Evolutionary conservation across 208 protist genomes (phyloP).

Genomic region (Wallacemonas collosoma): DNA sequence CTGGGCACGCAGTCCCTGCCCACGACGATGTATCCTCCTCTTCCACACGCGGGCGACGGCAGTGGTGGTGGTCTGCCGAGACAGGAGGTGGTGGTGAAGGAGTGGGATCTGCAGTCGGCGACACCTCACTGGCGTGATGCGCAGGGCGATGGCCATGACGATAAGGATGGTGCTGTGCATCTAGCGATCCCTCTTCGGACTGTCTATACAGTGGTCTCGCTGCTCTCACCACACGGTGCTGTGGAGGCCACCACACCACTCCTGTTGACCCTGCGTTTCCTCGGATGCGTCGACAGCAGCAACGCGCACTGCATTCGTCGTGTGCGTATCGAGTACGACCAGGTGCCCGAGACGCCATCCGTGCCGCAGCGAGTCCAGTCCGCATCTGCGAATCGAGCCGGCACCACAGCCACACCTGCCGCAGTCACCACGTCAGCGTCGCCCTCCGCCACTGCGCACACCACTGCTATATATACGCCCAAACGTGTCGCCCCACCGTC

Average conservation of each 20-base stretch:
- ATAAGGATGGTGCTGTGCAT: not conserved
- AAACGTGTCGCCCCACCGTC: not conserved
- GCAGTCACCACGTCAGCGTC: too few relatives aligned
- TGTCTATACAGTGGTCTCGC: conserved; percentile 51
- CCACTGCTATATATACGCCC: not conserved
- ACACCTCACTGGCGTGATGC: not conserved
- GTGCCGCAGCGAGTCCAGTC: too few relatives aligned
- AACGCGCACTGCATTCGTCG: conserved; percentile 51
- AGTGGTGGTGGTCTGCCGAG: not conserved
- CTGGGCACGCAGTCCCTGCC: conserved; percentile 33
- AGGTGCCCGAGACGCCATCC: not conserved
- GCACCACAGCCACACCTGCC: too few relatives aligned
- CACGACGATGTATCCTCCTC: not conserved
- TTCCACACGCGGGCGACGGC: too few relatives aligned
- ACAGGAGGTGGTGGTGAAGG: conserved; percentile 42
- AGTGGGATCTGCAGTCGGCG: conserved; percentile 30
- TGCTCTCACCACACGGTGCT: conserved; percentile 27
- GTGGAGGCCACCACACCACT: conserved; percentile 27
- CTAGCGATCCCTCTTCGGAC: conserved; percentile 45
- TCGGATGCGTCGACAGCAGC: conserved; percentile 52
- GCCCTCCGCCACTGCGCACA: too few relatives aligned
- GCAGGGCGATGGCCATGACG: not conserved
- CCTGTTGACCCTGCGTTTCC: conserved; percentile 62
- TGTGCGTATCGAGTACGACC: conserved; percentile 46
- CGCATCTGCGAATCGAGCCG: too few relatives aligned